Base-by-base conservation (phyloP, 2,329 filamentous ascomycete species). In the Verticillium albo-atrum region DNA sequence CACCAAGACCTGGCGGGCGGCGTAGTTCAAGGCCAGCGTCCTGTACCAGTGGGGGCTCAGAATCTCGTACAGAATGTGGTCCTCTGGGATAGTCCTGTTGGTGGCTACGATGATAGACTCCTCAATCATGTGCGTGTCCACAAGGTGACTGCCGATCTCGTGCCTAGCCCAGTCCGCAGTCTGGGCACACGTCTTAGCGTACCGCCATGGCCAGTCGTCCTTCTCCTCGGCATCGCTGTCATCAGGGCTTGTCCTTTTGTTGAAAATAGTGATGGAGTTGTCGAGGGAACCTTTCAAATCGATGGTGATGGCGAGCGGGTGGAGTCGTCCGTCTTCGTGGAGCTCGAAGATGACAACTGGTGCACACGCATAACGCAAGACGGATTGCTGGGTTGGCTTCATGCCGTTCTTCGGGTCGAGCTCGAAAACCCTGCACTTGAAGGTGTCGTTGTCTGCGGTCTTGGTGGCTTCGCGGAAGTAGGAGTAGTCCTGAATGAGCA, bases 181-280 rank as follows among this genome's bases (percentile, higher is more conserved):
- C 60, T 81, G 79, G 1, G 74, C 75, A 54, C 76, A 81, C 1
- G 75, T 79, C 67, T 82, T 82, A 20, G 80, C 80, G 63, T 81
- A 82, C 56, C 80, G 68, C 80, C 80, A 82, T 0, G 79, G 72
- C 78, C 78, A 82, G 66, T 82, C 79, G 2, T 68, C 65, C 55
- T 71, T 72, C 60, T 80, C 74, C 20, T 67, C 63, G 28, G 0
- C 14, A 23, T 52, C 37, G 17, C 37, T 28, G 50, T 74, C 71
- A 0, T 64, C 61, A 0, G 77, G 72, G 0, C 62, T 64, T n/a
- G 74, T 63, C 3, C 77, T 70, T 58, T 73, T 71, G 70, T 83
- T 83, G 74, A 80, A 82, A 59, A 82, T 75, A 50, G 74, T 76
- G 53, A 82, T 74, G 0, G 79, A 82, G 4, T 69, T 62, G 47